phyloP scores from a whole-genome alignment of 2,329 filamentous ascomycete species.

The Podosphaera leucotricha region DNA sequence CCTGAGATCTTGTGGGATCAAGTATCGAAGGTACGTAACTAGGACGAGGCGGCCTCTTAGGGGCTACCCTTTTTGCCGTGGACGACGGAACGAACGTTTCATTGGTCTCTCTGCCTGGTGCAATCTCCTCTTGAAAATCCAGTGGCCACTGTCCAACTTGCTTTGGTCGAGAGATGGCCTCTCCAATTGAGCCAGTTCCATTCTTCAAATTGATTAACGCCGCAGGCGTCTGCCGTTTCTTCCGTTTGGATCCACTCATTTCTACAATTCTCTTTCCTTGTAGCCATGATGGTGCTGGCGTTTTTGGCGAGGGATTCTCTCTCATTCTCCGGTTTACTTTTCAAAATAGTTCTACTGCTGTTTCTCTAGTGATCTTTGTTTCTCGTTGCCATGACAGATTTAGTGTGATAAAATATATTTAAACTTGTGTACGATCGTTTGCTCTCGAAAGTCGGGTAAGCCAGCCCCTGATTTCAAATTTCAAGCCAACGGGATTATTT shows the following conservation, averaged over 20 bases:
- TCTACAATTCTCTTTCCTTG: conserved; percentile 5
- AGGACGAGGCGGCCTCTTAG: conserved; percentile 34
- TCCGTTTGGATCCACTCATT: conserved; percentile 6
- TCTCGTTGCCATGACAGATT: conserved; percentile 10
- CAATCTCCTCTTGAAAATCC: conserved; percentile 10
- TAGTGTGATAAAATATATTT: conserved; percentile 1
- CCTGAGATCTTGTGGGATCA: conserved; percentile 30
- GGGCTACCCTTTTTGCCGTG: conserved; percentile 25
- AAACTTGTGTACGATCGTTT: background rate
- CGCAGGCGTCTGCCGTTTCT: conserved; percentile 9
- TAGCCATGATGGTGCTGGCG: conserved; percentile 6
- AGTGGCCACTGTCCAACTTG: conserved; percentile 33
- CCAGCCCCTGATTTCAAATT: background rate
- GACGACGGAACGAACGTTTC: conserved; percentile 25
- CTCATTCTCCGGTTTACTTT: conserved; percentile 30
- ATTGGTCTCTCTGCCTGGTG: conserved; percentile 3
- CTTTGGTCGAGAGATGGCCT: conserved; percentile 24
- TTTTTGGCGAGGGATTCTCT: conserved; percentile 17
- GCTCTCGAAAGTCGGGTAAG: background rate
- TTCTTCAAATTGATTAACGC: conserved; percentile 6
- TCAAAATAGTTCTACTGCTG: conserved; percentile 27
- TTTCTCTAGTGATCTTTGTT: conserved; percentile 9
- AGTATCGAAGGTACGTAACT: conserved; percentile 35
- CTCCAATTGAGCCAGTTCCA: conserved; percentile 10
- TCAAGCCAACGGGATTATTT: background rate